Evolutionary conservation across 306 rosid species (phyloP), one percentile per base, ranked within the genome.

Genomic region (Lathyrus tuberosus): DNA sequence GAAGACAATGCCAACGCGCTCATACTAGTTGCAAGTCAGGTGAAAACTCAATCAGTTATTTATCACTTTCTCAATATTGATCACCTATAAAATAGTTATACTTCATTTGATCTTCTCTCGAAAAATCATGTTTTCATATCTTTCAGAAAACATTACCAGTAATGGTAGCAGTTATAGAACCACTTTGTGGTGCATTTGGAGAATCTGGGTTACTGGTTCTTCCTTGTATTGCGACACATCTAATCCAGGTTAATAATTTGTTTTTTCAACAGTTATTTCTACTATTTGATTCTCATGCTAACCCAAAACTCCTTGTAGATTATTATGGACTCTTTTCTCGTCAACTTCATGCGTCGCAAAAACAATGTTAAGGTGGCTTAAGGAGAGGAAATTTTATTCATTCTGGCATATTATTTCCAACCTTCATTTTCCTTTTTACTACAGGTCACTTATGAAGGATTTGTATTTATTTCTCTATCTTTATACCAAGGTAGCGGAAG

Each of bases 211-310:
- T 94, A 80, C 86, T 90, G 71, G 81, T 94, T 84, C 97, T 94
- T 83, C 98, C 98, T 44, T 94, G 98, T 62, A 86, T 94, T 75
- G 95, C 94, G 14, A 93, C 98, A 60, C 98, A 94, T 84, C 72
- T 94, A 81, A 85, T 74, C 80, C 98, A 90, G 98, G 98, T 90
- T 62, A 72, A 71, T 73, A 46, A 15, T 44, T 14, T 26, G 31
- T 20, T 18, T 22, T 11, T 30, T 40, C 37, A n/a, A 42, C 8
- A 5, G 24, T 52, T 40, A 11, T 31, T 60, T 41, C 41, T 51
- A 14, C 52, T 69, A 12, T 54, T 42, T 64, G 10, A 37, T 68
- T 17, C 69, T 47, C 62, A 17, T 60, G 69, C 85, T 87, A 70
- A 80, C 70, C 44, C 14, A 57, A 63, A 71, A 57, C 42, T 75